Evolutionary conservation across 129 eudicot species (phyloP).

Genomic region (Chrysanthemum lavandulifolium): DNA sequence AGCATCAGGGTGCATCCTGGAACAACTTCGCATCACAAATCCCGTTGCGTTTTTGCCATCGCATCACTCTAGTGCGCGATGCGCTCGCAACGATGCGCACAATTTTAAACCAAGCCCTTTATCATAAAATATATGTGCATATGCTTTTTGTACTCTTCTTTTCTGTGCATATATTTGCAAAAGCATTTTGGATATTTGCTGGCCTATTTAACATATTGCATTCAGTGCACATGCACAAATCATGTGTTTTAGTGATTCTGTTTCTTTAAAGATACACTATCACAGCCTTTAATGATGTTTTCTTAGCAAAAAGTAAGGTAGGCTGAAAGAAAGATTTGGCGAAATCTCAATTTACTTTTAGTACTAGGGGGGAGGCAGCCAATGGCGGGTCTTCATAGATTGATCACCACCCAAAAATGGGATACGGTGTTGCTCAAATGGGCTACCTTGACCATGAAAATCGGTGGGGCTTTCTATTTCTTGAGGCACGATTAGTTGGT

Average conservation of each 20-base stretch:
- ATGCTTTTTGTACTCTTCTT: constrained; percentile 22
- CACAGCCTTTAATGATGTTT: constrained; percentile 16
- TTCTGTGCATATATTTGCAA: constrained; percentile 17
- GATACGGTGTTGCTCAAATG: constrained; percentile 8
- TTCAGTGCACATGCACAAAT: constrained; percentile 25
- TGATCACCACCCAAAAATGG: constrained; percentile 22
- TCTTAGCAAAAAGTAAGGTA: constrained; percentile 1
- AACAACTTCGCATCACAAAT: too few species aligned
- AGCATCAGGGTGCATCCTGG: too few species aligned
- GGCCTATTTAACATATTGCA: constrained; percentile 28
- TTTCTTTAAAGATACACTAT: constrained; percentile 19
- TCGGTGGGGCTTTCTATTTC: constrained; percentile 23
- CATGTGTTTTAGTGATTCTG: constrained; percentile 28
- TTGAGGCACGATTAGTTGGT: constrained; percentile 22
- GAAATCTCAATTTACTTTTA: background rate
- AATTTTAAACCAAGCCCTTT: background rate
- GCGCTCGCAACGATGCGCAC: too few species aligned
- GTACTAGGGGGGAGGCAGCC: constrained; percentile 18
- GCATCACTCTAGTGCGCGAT: too few species aligned
- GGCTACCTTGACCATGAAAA: constrained; percentile 16
- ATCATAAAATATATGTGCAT: constrained; percentile 19
- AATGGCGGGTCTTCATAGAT: constrained; percentile 11
- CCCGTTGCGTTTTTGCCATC: too few species aligned
- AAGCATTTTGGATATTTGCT: constrained; percentile 17
- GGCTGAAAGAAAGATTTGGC: constrained; percentile 21